These are phyloP conservation scores for Orbilia ellipsospora DNA, from an alignment of 2,329 filamentous ascomycete genomes.

Conservation along the genomic window DNA sequence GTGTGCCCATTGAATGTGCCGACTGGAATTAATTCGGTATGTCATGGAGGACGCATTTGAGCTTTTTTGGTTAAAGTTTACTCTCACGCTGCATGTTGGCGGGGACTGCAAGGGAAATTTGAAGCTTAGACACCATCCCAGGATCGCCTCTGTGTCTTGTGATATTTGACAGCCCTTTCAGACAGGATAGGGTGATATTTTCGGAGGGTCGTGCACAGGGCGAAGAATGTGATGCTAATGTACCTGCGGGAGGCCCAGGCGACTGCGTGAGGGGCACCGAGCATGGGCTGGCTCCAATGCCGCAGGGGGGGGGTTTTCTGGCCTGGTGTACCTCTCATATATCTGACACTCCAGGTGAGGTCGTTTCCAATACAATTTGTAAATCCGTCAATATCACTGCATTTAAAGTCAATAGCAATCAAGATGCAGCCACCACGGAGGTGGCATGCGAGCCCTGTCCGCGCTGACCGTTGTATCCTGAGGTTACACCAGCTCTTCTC, in stretches of 20 bases:
- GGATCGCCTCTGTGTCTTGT: neutral
- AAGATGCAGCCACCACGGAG: neutral
- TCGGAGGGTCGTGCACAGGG: constrained; percentile 26
- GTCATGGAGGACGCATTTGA: constrained; percentile 12
- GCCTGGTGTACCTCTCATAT: constrained; percentile 7
- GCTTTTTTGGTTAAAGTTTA: constrained; percentile 27
- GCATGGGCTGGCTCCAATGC: neutral
- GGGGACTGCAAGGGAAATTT: constrained; percentile 7
- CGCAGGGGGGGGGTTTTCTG: too few species aligned
- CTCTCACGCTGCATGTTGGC: neutral
- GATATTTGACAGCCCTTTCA: constrained; percentile 22
- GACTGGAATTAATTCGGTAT: constrained; percentile 1
- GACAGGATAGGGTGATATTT: constrained; percentile 19
- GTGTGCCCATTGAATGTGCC: constrained; percentile 20
- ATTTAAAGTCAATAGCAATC: constrained; percentile 1
- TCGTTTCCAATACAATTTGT: neutral
- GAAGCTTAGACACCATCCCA: constrained; percentile 8
- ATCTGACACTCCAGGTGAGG: constrained; percentile 16
- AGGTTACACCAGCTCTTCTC: constrained; percentile 35
- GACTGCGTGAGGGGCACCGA: neutral
- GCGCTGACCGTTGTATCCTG: constrained; percentile 33
- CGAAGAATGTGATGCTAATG: neutral
- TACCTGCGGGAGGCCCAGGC: constrained; percentile 8
- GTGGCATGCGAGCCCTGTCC: neutral
- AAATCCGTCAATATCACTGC: neutral